phyloP scores from a whole-genome alignment of 2,329 filamentous ascomycete species.

The Penicillium hesseltinei region DNA sequence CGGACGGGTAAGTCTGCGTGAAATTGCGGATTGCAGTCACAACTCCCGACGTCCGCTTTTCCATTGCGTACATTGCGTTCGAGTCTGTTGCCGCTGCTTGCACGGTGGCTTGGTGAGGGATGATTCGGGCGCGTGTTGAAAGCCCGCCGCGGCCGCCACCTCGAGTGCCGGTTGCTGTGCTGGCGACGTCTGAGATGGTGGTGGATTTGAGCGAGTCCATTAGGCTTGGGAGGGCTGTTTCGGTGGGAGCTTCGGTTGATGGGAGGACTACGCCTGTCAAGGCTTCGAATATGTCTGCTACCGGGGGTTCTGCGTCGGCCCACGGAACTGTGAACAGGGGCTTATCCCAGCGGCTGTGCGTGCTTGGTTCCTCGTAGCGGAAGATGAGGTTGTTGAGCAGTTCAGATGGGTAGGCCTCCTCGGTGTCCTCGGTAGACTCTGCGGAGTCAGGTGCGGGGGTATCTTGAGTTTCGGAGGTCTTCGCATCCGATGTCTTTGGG shows the following conservation, averaged over 20 bases:
- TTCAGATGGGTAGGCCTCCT: constrained; percentile 51
- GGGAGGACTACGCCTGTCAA: constrained; percentile 42
- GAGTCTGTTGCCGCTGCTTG: constrained; percentile 41
- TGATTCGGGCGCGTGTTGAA: constrained; percentile 29
- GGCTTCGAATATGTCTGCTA: constrained; percentile 61
- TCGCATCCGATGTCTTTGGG: background rate
- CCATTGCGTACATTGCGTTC: constrained; percentile 44
- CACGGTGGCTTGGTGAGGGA: constrained; percentile 46
- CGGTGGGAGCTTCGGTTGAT: constrained; percentile 12
- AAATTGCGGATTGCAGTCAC: constrained; percentile 43
- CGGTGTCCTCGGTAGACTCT: constrained; percentile 13
- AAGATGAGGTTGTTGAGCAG: constrained; percentile 64
- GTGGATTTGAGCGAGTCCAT: constrained; percentile 21
- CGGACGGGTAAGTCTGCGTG: constrained; percentile 40
- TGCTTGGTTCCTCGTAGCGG: constrained; percentile 66
- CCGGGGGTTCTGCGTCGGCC: constrained; percentile 55
- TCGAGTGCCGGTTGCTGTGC: constrained; percentile 26
- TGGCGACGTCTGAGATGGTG: constrained; percentile 29
- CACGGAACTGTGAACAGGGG: constrained; percentile 63
- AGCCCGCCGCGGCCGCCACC: constrained; percentile 13
- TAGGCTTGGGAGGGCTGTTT: constrained; percentile 18
- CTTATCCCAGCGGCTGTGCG: constrained; percentile 64
- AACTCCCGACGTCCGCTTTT: constrained; percentile 44
- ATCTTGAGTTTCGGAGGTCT: constrained; percentile 1
- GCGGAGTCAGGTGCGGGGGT: background rate